Percentiles rank a stretch among this genome's conserved stretches.
Conservation (phyloP, 1,139 yeast species). For the Pneumocystis oryctolagi region DNA sequence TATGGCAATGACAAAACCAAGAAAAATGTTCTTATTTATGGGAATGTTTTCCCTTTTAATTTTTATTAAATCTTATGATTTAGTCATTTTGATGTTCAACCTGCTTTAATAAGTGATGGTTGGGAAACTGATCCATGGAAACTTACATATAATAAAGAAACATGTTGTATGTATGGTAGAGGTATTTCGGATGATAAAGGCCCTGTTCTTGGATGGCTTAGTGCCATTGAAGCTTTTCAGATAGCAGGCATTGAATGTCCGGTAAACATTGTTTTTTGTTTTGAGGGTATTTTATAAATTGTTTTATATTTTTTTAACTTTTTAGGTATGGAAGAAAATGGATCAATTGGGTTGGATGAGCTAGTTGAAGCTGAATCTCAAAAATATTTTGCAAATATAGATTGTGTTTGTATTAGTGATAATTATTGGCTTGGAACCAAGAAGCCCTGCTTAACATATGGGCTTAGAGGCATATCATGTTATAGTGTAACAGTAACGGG, state of each 20-base stretch:
- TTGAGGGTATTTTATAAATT: slow-evolving; percentile 45
- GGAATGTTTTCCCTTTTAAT: slow-evolving; percentile 36
- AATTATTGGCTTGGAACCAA: slow-evolving; percentile 96
- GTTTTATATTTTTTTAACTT: background rate
- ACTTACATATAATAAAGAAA: slow-evolving; percentile 37
- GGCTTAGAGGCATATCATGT: slow-evolving; percentile 92
- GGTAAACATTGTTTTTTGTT: slow-evolving; percentile 79
- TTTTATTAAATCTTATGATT: background rate
- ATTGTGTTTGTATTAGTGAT: slow-evolving; percentile 90
- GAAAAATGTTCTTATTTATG: slow-evolving; percentile 82
- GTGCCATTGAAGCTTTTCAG: slow-evolving; percentile 77
- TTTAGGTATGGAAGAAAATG: slow-evolving; percentile 77
- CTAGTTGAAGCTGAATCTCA: slow-evolving; percentile 67
- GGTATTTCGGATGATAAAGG: slow-evolving; percentile 98
- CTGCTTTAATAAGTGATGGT: slow-evolving; percentile 83
- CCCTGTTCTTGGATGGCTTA: slow-evolving; percentile 94
- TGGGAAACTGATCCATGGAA: slow-evolving; percentile 89
- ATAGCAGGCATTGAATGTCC: slow-evolving; percentile 79
- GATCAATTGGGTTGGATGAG: slow-evolving; percentile 79
- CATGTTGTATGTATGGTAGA: slow-evolving; percentile 59
- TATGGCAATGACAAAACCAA: slow-evolving; percentile 65
- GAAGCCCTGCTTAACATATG: slow-evolving; percentile 93
- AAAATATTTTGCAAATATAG: slow-evolving; percentile 68
- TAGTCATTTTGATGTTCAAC: slow-evolving; percentile 72
- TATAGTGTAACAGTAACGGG: slow-evolving; percentile 71